These are phyloP conservation scores for Caloboletus firmus DNA, from an alignment of 1,284 basidiomycete species.

Conservation along the genomic window DNA sequence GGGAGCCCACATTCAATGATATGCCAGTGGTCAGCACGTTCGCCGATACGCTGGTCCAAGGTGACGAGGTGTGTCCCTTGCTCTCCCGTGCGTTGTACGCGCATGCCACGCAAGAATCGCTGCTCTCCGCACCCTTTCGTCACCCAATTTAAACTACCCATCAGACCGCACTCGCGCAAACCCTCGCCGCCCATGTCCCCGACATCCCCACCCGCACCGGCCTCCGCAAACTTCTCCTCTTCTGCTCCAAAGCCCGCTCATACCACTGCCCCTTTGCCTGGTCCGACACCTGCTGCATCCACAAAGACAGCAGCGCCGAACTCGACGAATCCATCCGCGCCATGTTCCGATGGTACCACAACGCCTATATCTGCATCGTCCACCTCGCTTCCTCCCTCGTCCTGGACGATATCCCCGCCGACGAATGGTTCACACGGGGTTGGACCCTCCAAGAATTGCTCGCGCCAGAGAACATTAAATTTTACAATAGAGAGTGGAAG, in stretches of 20 bases:
- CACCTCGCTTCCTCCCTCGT: slow-evolving; percentile 6
- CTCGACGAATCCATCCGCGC: slow-evolving; percentile 17
- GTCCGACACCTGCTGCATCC: slow-evolving; percentile 14
- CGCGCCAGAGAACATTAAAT: slow-evolving; percentile 6
- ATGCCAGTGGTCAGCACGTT: slow-evolving; percentile 1
- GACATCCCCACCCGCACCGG: background rate
- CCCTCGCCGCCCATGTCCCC: background rate
- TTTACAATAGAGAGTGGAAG: slow-evolving; percentile 7
- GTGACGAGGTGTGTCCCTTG: slow-evolving; percentile 2
- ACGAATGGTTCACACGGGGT: slow-evolving; percentile 11
- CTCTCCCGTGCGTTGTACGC: background rate
- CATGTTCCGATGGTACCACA: slow-evolving; percentile 18
- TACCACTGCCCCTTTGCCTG: slow-evolving; percentile 9
- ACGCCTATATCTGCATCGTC: slow-evolving; percentile 12
- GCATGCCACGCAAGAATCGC: background rate
- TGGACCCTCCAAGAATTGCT: slow-evolving; percentile 17
- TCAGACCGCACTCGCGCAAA: background rate
- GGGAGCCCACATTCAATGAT: slow-evolving; percentile 11
- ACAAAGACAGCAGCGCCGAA: slow-evolving; percentile 12
- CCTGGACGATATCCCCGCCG: background rate
- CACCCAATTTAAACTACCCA: background rate
- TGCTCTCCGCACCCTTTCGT: background rate
- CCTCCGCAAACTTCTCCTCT: slow-evolving; percentile 6
- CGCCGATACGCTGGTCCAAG: background rate
- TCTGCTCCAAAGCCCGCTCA: slow-evolving; percentile 13